Percentiles rank a stretch among this genome's conserved stretches.
Evolutionary conservation across 331 rosid species (phyloP).

Genomic region (Ulmus americana): DNA sequence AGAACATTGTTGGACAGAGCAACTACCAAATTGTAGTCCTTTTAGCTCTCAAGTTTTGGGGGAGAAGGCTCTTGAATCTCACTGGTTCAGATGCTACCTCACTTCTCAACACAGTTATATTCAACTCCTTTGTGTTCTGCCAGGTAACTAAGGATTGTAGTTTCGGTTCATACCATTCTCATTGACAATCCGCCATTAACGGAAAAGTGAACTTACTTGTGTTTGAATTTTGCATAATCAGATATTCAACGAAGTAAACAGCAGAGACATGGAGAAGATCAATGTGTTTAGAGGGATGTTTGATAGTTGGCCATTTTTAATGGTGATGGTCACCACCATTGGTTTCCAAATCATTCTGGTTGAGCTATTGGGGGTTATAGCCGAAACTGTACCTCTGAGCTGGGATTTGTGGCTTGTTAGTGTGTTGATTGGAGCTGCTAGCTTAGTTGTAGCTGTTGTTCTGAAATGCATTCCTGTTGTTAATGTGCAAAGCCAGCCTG

Average conservation of each 20-base stretch:
- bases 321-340: conserved; percentile 48
- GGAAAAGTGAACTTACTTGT: no score
- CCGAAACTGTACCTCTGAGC: conserved; percentile 57
- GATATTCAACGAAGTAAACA: conserved; percentile 83
- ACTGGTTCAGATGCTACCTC: conserved; percentile 38
- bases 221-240: conserved; percentile 12
- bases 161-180: no score
- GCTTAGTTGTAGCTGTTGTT: conserved; percentile 48
- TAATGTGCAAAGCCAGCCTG: background rate
- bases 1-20: conserved; percentile 81
- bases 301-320: conserved; percentile 49
- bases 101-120: conserved; percentile 58
- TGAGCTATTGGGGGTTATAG: conserved; percentile 59
- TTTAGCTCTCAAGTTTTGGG: conserved; percentile 49
- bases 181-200: no score
- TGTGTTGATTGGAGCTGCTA: conserved; percentile 52
- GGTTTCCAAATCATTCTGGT: conserved; percentile 61
- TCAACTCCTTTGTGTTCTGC: conserved; percentile 87
- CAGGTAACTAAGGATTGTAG: conserved; percentile 34
- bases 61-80: conserved; percentile 46
- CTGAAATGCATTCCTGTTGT: conserved; percentile 62
- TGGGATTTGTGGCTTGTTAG: conserved; percentile 48
- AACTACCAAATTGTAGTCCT: conserved; percentile 64
- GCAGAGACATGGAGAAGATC: conserved; percentile 90
- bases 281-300: conserved; percentile 58